Conservation (phyloP, 352 stramenopile species). For the Phytophthora litchii region DNA sequence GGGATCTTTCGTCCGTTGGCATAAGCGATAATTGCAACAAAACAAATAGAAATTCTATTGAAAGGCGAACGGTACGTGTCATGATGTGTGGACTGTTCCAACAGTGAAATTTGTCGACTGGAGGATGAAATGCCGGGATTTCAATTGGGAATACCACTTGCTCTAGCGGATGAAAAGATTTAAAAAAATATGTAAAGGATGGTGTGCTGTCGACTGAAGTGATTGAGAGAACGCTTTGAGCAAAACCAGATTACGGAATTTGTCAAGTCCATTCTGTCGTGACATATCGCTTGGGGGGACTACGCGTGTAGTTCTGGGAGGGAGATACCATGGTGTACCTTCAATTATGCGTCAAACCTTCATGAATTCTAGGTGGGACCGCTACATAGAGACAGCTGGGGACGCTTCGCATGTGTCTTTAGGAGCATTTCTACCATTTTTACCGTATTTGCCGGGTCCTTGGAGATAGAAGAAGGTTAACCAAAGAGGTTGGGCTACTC, state of each 20-base stretch:
- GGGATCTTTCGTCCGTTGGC: background rate
- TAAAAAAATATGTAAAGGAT: constrained; percentile 3
- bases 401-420: background rate
- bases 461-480: background rate
- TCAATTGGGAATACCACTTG: too few species aligned
- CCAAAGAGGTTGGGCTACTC: background rate
- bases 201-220: constrained; percentile 1
- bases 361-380: background rate
- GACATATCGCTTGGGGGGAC: too few species aligned
- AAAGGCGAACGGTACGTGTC: constrained; percentile 1
- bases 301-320: constrained; percentile 9
- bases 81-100: constrained; percentile 13
- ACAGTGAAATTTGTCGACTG: constrained; percentile 10
- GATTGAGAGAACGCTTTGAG: constrained; percentile 4
- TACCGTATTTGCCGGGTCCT: constrained; percentile 6
- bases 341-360: constrained; percentile 1
- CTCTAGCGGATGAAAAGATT: background rate
- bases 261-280: constrained; percentile 12
- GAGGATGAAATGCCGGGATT: constrained; percentile 5
- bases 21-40: background rate
- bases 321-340: constrained; percentile 3
- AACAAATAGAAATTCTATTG: background rate
- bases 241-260: background rate
- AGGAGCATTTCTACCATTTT: too few species aligned
- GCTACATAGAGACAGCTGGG: background rate